phyloP scores from a whole-genome alignment of 139 green algal genomes.

The Chlorella sp. region DNA sequence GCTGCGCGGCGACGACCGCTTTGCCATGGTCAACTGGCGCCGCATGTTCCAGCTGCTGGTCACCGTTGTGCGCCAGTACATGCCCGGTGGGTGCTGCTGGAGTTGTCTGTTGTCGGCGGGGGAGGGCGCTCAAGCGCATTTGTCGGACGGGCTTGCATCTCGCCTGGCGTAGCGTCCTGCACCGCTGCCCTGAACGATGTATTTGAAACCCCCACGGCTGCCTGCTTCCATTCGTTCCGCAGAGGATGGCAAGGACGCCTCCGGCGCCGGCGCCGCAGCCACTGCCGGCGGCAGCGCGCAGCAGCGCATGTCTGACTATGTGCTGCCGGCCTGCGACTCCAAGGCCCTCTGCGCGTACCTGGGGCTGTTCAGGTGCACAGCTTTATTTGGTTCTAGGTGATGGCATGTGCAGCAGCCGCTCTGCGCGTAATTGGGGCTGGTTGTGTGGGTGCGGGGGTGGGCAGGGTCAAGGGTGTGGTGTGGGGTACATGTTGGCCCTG shows the following conservation, averaged over 20 bases:
- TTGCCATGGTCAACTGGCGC: conserved; percentile 62
- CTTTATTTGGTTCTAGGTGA: no score
- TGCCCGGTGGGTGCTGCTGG: neutral
- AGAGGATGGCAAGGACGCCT: conserved; percentile 18
- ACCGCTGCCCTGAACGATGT: no score
- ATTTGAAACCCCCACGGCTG: no score
- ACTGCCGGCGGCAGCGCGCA: neutral
- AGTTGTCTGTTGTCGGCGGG: no score
- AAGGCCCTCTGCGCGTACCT: conserved; percentile 50
- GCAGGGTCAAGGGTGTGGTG: neutral
- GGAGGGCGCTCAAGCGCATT: no score
- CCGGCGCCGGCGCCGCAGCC: neutral
- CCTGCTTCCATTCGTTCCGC: neutral
- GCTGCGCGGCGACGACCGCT: conserved; percentile 47
- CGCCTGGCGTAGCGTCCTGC: no score
- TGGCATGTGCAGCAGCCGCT: neutral
- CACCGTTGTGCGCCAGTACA: conserved; percentile 37
- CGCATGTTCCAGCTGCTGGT: conserved; percentile 70
- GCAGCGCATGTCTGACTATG: conserved; percentile 30
- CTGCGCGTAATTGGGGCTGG: neutral
- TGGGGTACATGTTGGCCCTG: neutral
- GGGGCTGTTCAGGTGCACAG: conserved; percentile 41
- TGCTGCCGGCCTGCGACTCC: conserved; percentile 49
- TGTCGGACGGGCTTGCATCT: no score
- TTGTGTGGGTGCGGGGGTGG: no score